Conservation (phyloP, 169 alveolate genomes). For the Toxoplasma gondii region DNA sequence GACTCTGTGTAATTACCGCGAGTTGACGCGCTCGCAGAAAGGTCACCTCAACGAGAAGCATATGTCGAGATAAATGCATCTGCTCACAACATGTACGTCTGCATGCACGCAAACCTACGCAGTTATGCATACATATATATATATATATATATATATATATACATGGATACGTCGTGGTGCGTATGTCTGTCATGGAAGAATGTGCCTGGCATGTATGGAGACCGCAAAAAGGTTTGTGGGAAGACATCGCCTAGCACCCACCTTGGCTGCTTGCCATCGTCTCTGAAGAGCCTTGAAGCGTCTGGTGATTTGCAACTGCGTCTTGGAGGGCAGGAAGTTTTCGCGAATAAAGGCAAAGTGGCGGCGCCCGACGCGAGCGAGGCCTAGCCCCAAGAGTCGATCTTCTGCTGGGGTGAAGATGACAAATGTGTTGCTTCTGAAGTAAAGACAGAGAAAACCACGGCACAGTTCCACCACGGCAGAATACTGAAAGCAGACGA, state of each 20-base stretch:
- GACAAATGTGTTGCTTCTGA: neutral
- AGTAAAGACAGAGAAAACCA: neutral
- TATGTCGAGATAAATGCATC: neutral
- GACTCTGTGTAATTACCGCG: neutral
- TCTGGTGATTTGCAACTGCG: conserved; percentile 27
- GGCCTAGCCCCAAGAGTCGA: conserved; percentile 49
- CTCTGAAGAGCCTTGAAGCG: conserved; percentile 50
- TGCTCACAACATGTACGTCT: neutral
- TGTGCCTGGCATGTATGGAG: no score
- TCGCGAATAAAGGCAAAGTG: conserved; percentile 26
- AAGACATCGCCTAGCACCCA: neutral
- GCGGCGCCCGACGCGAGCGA: conserved; percentile 23
- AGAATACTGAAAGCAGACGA: no score
- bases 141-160: no score
- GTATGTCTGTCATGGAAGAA: no score
- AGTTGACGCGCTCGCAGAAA: neutral
- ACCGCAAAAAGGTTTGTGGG: no score
- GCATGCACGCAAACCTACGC: no score
- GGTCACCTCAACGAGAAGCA: neutral
- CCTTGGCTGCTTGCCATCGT: conserved; percentile 57
- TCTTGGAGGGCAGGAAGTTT: conserved; percentile 36
- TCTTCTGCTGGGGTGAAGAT: conserved; percentile 55
- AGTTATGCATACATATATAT: no score
- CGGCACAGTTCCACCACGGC: no score
- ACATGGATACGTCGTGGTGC: no score